Conservation (phyloP, 805 yeast species). For the Cyberlindnera amylophila region DNA sequence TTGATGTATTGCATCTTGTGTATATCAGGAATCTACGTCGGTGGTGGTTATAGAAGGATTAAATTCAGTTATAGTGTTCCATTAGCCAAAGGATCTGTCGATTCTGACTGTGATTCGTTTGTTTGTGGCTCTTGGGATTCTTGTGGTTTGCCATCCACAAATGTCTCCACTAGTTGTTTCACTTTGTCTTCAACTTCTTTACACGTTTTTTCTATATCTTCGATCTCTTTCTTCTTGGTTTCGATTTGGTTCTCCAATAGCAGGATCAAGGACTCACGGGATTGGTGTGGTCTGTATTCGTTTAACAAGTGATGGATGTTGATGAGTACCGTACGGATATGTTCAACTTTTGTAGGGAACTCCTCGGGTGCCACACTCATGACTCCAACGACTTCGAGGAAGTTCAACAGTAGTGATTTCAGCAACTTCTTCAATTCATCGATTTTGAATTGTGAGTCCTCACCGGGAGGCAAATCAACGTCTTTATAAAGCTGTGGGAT, state of each 20-base stretch:
- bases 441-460: slow-evolving; percentile 47
- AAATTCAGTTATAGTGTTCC: too few species aligned
- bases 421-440: slow-evolving; percentile 75
- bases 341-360: slow-evolving; percentile 63
- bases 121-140: background rate
- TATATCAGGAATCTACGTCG: too few species aligned
- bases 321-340: slow-evolving; percentile 73
- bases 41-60: too few species aligned
- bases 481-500: slow-evolving; percentile 63
- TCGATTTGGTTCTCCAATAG: slow-evolving; percentile 68
- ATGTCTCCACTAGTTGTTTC: slow-evolving; percentile 28
- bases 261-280: slow-evolving; percentile 82
- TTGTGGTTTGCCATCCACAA: slow-evolving; percentile 20
- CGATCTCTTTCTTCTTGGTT: slow-evolving; percentile 52
- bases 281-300: slow-evolving; percentile 93
- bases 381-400: slow-evolving; percentile 76
- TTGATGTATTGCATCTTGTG: slow-evolving; percentile 21
- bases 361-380: slow-evolving; percentile 69
- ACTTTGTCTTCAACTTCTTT: slow-evolving; percentile 38
- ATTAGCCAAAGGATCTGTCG: too few species aligned
- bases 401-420: slow-evolving; percentile 74
- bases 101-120: background rate
- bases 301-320: slow-evolving; percentile 90
- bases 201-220: slow-evolving; percentile 37
- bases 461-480: slow-evolving; percentile 21